Evolutionary conservation across 352 stramenopile genomes (phyloP).

Genomic region (Phytophthora megakarya): DNA sequence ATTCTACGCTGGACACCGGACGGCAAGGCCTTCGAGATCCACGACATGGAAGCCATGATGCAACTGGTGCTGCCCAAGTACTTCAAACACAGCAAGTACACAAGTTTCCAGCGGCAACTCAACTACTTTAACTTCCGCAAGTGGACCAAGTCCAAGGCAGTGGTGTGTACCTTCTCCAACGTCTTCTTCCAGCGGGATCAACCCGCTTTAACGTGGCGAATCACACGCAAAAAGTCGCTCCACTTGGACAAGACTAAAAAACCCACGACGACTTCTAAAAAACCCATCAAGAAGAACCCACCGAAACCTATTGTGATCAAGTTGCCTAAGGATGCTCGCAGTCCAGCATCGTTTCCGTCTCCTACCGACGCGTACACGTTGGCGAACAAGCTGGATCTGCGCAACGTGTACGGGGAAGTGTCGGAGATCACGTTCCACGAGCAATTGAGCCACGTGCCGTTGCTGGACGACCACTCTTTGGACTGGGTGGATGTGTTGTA

Average conservation of each 20-base stretch:
- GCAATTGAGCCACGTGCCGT: neutral
- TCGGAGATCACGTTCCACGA: conserved; percentile 33
- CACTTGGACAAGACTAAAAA: conserved; percentile 13
- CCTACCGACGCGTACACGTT: conserved; percentile 44
- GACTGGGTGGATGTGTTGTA: conserved; percentile 64
- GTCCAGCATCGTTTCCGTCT: conserved; percentile 37
- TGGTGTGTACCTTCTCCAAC: conserved; percentile 83
- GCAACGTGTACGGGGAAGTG: conserved; percentile 35
- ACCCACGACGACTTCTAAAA: neutral
- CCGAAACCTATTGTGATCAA: conserved; percentile 44
- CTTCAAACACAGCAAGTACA: conserved; percentile 94
- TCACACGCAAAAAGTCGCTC: conserved; percentile 65
- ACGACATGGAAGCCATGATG: conserved; percentile 79
- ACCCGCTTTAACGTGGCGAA: conserved; percentile 58
- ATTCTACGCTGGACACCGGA: conserved; percentile 65
- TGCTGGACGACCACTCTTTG: conserved; percentile 35
- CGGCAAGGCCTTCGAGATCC: conserved; percentile 67
- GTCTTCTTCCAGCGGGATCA: conserved; percentile 64
- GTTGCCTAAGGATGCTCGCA: conserved; percentile 29
- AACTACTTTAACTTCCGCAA: conserved; percentile 96
- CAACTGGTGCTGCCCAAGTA: conserved; percentile 88
- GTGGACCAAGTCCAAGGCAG: conserved; percentile 83
- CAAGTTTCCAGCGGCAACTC: conserved; percentile 92
- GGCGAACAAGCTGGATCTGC: conserved; percentile 25
- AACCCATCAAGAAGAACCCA: conserved; percentile 8